Evolutionary conservation across 73 alveolate species (phyloP).

Genomic region (Paramecium tetraurelia): DNA sequence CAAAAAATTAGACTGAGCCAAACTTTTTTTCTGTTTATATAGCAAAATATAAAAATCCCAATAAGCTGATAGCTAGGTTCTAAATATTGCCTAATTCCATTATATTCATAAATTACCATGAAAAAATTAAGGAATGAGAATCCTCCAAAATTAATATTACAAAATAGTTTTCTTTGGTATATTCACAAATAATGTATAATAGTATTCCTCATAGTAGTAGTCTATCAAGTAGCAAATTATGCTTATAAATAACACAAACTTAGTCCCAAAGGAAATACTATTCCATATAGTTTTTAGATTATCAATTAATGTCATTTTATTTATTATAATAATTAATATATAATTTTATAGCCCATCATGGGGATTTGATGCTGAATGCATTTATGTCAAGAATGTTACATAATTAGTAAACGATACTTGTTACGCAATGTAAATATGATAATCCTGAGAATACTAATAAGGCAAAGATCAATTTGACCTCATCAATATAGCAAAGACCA

Average conservation of each 20-base stretch:
- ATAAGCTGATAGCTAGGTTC: background rate
- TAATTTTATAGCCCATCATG: background rate
- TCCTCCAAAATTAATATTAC: background rate
- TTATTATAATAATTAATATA: background rate
- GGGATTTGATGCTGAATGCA: constrained; percentile 6
- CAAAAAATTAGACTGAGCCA: background rate
- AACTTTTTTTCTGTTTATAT: background rate
- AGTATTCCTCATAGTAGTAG: background rate
- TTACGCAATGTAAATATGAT: background rate
- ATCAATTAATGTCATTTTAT: background rate
- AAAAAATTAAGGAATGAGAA: constrained; percentile 11
- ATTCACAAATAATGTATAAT: background rate
- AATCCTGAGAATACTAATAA: background rate
- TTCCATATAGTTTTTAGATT: background rate
- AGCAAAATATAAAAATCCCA: background rate
- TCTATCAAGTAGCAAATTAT: background rate
- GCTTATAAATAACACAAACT: background rate
- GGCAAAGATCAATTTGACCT: background rate
- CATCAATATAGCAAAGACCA: background rate
- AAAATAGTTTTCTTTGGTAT: background rate
- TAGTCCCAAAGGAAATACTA: constrained; percentile 18
- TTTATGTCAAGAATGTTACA: background rate
- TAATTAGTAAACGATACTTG: background rate
- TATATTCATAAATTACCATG: background rate
- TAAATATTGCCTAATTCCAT: background rate